phyloP scores from a whole-genome alignment of 331 rosid genomes.

The Acacia pycnantha region DNA sequence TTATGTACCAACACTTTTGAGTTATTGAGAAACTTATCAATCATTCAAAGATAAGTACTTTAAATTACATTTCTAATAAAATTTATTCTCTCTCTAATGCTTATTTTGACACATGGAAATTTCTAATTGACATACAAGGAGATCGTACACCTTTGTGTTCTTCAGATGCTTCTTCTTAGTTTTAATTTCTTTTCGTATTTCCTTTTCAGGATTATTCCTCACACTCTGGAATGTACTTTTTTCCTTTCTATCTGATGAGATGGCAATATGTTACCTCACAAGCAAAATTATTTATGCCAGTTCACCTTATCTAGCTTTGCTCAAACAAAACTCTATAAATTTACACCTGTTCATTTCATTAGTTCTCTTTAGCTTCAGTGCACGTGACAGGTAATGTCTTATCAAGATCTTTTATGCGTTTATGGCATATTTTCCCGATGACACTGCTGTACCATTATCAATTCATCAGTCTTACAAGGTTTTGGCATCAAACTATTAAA shows the following conservation, averaged over 20 bases:
- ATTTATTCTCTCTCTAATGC: neutral
- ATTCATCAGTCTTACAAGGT: neutral
- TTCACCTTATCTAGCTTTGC: neutral
- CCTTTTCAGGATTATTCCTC: neutral
- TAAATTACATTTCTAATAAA: neutral
- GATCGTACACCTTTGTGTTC: neutral
- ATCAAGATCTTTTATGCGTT: neutral
- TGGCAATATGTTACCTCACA: neutral
- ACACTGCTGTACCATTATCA: neutral
- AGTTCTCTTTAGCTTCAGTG: neutral
- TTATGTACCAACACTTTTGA: neutral
- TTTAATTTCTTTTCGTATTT: neutral
- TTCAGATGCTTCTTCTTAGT: neutral
- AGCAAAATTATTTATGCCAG: neutral
- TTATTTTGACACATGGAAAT: neutral
- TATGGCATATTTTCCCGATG: neutral
- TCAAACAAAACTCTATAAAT: neutral
- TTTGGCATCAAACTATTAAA: neutral
- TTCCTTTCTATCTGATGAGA: neutral
- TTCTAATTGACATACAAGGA: neutral
- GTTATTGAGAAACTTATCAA: neutral
- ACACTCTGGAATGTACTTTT: neutral
- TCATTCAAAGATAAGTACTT: neutral
- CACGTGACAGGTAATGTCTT: neutral
- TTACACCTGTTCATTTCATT: neutral